These are phyloP conservation scores for Carpinus viminea DNA, from an alignment of 306 rosid species.

Conservation along the genomic window DNA sequence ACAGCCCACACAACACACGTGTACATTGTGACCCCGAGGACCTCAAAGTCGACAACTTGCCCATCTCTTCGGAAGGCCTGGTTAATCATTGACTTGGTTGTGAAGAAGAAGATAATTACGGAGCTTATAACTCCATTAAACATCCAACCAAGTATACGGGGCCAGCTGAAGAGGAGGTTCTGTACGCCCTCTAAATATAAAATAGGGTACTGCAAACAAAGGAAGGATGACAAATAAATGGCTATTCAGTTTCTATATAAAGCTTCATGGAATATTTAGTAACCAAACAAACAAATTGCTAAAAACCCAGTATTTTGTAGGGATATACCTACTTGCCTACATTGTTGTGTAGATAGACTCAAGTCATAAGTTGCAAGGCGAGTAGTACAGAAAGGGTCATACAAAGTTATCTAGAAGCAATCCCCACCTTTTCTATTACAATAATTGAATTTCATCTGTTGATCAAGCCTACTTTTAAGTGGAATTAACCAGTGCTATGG, in stretches of 20 bases:
- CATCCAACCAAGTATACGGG: conserved; percentile 80
- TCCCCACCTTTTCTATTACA: no score
- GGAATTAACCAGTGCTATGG: no score
- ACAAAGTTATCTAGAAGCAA: no score
- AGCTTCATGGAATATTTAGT: conserved; percentile 1
- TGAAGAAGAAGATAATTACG: conserved; percentile 68
- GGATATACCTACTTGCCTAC: no score
- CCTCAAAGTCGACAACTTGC: conserved; percentile 56
- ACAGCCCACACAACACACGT: conserved; percentile 82
- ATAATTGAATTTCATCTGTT: no score
- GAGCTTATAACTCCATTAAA: conserved; percentile 70
- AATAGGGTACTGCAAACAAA: conserved; percentile 56
- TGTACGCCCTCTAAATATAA: conserved; percentile 77
- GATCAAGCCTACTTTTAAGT: no score
- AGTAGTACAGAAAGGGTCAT: no score
- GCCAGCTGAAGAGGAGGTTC: conserved; percentile 82
- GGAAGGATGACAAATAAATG: conserved; percentile 4
- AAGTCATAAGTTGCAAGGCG: no score
- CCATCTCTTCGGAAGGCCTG: conserved; percentile 80
- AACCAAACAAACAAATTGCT: neutral
- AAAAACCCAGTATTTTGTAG: no score
- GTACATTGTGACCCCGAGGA: conserved; percentile 76
- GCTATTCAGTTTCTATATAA: conserved; percentile 11
- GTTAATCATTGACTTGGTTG: conserved; percentile 44
- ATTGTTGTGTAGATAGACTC: no score